Percentiles rank a stretch among this genome's conserved stretches.
These are phyloP conservation scores for Stephanocyclus meneghinianus DNA, from an alignment of 352 stramenopile genomes.

Conservation along the genomic window DNA sequence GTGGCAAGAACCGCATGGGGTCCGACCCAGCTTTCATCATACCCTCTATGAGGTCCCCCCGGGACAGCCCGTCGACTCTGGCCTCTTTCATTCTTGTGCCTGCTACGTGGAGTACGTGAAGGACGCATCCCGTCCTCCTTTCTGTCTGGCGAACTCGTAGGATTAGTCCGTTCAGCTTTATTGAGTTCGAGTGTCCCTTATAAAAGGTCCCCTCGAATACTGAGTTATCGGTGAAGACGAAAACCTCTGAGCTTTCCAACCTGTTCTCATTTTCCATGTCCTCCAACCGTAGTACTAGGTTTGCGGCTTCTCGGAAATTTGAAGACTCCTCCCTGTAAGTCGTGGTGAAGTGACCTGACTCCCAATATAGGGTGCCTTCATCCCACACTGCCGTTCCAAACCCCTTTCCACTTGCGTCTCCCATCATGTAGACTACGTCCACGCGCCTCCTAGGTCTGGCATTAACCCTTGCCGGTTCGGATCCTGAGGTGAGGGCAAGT, in stretches of 20 bases:
- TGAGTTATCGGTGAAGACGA: slow-evolving; percentile 61
- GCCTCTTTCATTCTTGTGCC: slow-evolving; percentile 44
- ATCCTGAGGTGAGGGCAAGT: not conserved
- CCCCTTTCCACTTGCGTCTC: slow-evolving; percentile 5
- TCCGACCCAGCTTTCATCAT: slow-evolving; percentile 18
- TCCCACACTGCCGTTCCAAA: slow-evolving; percentile 14
- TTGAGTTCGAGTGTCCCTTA: slow-evolving; percentile 24
- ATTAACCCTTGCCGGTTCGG: not conserved
- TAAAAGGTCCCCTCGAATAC: slow-evolving; percentile 34
- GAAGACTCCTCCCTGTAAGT: slow-evolving; percentile 7
- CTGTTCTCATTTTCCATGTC: not conserved
- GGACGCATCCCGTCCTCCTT: not conserved
- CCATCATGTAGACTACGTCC: slow-evolving; percentile 1
- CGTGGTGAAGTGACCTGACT: not conserved
- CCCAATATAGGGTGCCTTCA: not conserved
- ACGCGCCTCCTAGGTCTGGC: not conserved
- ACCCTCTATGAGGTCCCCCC: slow-evolving; percentile 29
- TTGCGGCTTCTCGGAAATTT: slow-evolving; percentile 14
- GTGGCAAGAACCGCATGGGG: slow-evolving; percentile 28
- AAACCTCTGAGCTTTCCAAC: slow-evolving; percentile 34
- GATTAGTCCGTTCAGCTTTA: slow-evolving; percentile 29
- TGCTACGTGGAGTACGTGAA: slow-evolving; percentile 33
- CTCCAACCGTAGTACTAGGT: slow-evolving; percentile 2
- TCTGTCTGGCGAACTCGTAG: slow-evolving; percentile 22
- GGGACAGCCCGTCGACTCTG: slow-evolving; percentile 41